Evolutionary conservation across 371 early-diverging fungal genomes (phyloP), one percentile per base, ranked within the genome.

Genomic region (Saksenaea vasiformis): DNA sequence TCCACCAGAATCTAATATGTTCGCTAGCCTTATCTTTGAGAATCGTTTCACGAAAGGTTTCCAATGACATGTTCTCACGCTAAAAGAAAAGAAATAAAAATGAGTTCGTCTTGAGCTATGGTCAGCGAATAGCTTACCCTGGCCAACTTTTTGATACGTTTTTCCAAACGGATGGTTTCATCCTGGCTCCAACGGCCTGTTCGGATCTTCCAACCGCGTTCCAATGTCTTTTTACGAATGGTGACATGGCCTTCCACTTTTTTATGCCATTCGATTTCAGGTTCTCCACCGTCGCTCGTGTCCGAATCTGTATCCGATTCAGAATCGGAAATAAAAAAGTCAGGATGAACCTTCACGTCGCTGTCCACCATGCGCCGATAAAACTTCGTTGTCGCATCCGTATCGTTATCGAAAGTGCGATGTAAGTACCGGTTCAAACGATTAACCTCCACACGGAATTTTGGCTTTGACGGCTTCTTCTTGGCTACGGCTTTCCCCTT

Each of bases 281-380:
- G 58, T 27, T 51, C 28, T 2, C 39, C 61, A 8, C n/a, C 17
- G 17, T 44, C 35, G 26, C 54, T 28, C 24, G 36, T 55, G 14
- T 65, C 60, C n/a, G 65, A 65, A 39, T 65, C 65, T 4, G 65
- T 53, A 17, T 47, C 59, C 24, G 47, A 44, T 9, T 65, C 59
- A 1, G 65, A 65, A 28, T 65, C 65, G 8, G 65, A 65, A 8
- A 65, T 53, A 31, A 58, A 65, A 27, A 53, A 58, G 54, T 65
- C 59, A n/a, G 36, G 65, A n/a, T 54, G 15, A 9, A 65, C 41
- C 13, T 53, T 59, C 8, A 19, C 1, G 7, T 22, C 22, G 5
- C 3, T 17, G 22, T 47, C 51, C 10, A 47, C 51, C 19, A 47
- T 17, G 17, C 51, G 17, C 9, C 24, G 17, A 10, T 22, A 22